phyloP scores from a whole-genome alignment of 2,329 filamentous ascomycete species.

The Paradendryphiella salina region DNA sequence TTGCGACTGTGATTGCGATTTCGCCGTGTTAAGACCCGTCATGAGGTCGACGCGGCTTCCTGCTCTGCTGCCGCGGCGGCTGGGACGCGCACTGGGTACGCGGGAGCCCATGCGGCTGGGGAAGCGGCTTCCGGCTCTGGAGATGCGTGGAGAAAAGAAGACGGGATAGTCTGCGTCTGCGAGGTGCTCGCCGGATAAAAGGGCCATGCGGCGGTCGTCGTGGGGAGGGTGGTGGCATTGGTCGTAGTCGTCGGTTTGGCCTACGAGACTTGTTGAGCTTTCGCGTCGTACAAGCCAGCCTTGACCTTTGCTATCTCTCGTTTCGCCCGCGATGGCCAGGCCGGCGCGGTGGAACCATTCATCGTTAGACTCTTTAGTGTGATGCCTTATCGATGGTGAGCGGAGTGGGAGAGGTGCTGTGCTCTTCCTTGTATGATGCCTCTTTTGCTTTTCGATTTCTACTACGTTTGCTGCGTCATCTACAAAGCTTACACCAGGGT shows the following conservation, averaged over 20 bases:
- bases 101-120: slow-evolving; percentile 46
- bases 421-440: slow-evolving; percentile 39
- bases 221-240: slow-evolving; percentile 23
- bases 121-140: slow-evolving; percentile 42
- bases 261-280: slow-evolving; percentile 58
- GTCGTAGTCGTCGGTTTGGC: slow-evolving; percentile 44
- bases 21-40: slow-evolving; percentile 35
- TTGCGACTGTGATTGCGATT: slow-evolving; percentile 4
- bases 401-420: slow-evolving; percentile 36
- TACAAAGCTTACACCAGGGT: slow-evolving; percentile 36
- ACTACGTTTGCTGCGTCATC: slow-evolving; percentile 13
- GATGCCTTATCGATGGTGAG: slow-evolving; percentile 32
- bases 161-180: slow-evolving; percentile 39
- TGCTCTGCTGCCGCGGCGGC: slow-evolving; percentile 37
- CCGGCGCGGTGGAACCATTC: slow-evolving; percentile 65
- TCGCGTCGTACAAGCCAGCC: slow-evolving; percentile 62
- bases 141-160: slow-evolving; percentile 38
- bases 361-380: slow-evolving; percentile 44
- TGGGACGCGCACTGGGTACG: slow-evolving; percentile 47
- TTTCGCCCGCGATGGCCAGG: slow-evolving; percentile 59
- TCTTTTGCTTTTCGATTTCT: slow-evolving; percentile 8
- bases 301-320: slow-evolving; percentile 65
- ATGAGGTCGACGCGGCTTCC: slow-evolving; percentile 46
- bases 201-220: slow-evolving; percentile 29
- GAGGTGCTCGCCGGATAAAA: slow-evolving; percentile 42